Conservation (phyloP, 768 basidiomycete genomes). For the Russula sp. region DNA sequence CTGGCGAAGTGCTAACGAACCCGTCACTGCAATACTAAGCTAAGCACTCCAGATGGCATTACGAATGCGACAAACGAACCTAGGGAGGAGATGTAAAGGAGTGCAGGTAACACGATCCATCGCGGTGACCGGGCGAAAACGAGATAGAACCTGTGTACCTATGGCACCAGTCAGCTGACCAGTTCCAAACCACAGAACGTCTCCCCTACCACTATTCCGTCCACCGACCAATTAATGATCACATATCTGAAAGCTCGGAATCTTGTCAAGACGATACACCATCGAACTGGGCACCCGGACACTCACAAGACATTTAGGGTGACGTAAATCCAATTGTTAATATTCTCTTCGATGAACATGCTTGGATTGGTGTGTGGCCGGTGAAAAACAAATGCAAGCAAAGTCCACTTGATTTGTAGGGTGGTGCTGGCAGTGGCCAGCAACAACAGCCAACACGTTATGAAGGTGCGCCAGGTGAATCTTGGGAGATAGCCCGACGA, state of each 20-base stretch:
- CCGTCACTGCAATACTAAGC: slow-evolving; percentile 11
- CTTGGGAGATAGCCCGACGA: neutral
- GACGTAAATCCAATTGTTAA: slow-evolving; percentile 22
- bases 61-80: neutral
- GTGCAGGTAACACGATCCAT: slow-evolving; percentile 8
- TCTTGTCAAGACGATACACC: neutral
- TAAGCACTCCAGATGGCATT: neutral
- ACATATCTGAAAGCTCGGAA: slow-evolving; percentile 27
- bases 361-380: slow-evolving; percentile 24
- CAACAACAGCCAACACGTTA: slow-evolving; percentile 18
- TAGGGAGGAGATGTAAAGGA: slow-evolving; percentile 9
- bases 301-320: slow-evolving; percentile 28
- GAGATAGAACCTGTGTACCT: slow-evolving; percentile 12
- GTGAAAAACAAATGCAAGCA: slow-evolving; percentile 27
- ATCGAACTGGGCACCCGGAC: neutral
- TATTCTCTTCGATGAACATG: slow-evolving; percentile 24
- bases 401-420: slow-evolving; percentile 21
- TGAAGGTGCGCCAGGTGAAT: slow-evolving; percentile 1
- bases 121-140: neutral
- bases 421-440: slow-evolving; percentile 13
- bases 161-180: neutral
- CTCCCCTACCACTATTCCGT: slow-evolving; percentile 27
- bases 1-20: slow-evolving; percentile 23
- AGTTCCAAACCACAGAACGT: neutral
- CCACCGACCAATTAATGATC: slow-evolving; percentile 29